Conservation (phyloP, 75 land plant species). For the Larix kaempferi region DNA sequence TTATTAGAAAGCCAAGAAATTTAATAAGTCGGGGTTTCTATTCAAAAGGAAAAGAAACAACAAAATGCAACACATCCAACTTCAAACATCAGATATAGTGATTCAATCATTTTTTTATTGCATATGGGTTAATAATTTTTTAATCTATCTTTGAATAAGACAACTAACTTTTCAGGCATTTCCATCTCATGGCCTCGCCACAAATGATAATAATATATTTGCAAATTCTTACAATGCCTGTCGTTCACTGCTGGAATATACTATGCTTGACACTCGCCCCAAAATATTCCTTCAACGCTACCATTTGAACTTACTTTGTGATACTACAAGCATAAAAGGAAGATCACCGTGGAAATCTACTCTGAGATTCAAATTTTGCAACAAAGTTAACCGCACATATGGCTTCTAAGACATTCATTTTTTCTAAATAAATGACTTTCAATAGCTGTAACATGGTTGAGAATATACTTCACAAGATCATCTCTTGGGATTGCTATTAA, state of each 20-base stretch:
- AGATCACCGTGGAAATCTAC: background rate
- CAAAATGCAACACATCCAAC: too few species aligned
- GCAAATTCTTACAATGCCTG: background rate
- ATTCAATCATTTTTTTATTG: too few species aligned
- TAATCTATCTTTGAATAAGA: too few species aligned
- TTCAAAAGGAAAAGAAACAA: too few species aligned
- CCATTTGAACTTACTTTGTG: background rate
- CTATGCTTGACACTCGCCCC: background rate
- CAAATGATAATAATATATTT: too few species aligned
- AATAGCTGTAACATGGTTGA: background rate
- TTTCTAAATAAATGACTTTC: background rate
- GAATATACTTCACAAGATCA: background rate
- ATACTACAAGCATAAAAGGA: too few species aligned
- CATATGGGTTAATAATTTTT: too few species aligned
- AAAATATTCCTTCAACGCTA: background rate
- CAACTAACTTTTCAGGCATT: background rate
- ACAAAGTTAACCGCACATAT: background rate
- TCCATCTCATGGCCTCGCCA: background rate
- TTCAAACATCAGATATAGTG: too few species aligned
- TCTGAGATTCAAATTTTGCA: background rate
- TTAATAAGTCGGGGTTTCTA: too few species aligned
- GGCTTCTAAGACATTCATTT: background rate
- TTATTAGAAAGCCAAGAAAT: too few species aligned
- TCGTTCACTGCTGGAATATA: background rate
- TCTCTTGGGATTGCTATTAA: constrained; percentile 11